Evolutionary conservation across 768 basidiomycete genomes (phyloP), one percentile per base, ranked within the genome.

Genomic region (Mycena vitilis): DNA sequence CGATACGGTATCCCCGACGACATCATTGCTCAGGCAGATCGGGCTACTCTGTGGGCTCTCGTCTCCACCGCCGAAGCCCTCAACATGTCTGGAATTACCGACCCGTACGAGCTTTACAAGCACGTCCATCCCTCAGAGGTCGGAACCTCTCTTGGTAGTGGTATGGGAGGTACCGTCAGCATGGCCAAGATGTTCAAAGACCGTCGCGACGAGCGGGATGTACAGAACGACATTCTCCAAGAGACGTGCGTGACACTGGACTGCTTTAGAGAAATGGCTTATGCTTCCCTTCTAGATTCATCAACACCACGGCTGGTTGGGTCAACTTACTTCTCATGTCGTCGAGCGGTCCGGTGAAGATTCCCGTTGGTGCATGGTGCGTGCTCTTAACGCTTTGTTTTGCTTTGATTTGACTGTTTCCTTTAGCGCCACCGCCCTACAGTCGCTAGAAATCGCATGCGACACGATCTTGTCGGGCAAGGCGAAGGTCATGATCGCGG

Each of bases 221-320:
- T 99, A 1, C 98, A 99, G 81, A 99, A 96, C 75, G 98, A 99
- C 75, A 93, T 99, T 71, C 84, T 99, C 49, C 98, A 99, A 80
- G 98, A 99, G 81, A 99, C 98, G 93, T 95, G 74, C 76, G 94
- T 55, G 36, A 22, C 36, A 23, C 20, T 59, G n/a, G 49, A 45
- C 18, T 53, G 63, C 48, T 49, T 18, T 44, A 48, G 37, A 48
- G 22, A 16, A 36, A 59, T 5, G 30, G 48, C 61, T 67, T 45
- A 77, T 44, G 75, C 34, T 4, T 51, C 44, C 62, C 34, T 25
- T 34, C 12, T 71, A 96, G 95, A 38, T 99, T 99, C 87, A 99
- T 99, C 85, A 99, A 99, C 81, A 98, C 96, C 4, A 96, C 96
- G 49, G 96, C 97, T 65, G 97, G 97, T 53, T 99, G 98, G 98